These are phyloP conservation scores for Teratosphaeria zuluensis DNA, from an alignment of 2,329 filamentous ascomycete genomes.

Conservation along the genomic window DNA sequence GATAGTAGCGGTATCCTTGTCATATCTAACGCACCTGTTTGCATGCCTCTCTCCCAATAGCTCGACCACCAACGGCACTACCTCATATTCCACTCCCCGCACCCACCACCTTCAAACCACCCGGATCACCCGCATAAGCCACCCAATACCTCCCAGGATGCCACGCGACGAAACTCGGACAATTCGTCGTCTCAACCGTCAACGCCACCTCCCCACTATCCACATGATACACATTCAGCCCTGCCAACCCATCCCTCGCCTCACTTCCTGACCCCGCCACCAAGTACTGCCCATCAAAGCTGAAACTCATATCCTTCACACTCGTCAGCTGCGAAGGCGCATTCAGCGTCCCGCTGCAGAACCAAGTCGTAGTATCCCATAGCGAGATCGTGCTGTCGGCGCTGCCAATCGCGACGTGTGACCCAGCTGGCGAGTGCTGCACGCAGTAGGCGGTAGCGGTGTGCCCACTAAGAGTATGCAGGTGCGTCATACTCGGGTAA, in stretches of 20 bases:
- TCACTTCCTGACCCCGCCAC: conserved; percentile 51
- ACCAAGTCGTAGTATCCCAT: conserved; percentile 71
- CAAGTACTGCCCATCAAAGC: conserved; percentile 67
- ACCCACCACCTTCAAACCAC: conserved; percentile 59
- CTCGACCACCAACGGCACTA: too few relatives aligned
- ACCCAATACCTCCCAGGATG: conserved; percentile 65
- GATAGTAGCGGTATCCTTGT: too few relatives aligned
- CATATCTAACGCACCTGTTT: too few relatives aligned
- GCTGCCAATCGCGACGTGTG: conserved; percentile 64
- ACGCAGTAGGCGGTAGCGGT: conserved; percentile 61
- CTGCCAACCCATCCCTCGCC: conserved; percentile 53
- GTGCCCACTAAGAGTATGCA: conserved; percentile 58
- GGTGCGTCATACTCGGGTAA: conserved; percentile 50
- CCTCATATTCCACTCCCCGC: conserved; percentile 2
- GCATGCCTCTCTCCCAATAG: too few relatives aligned
- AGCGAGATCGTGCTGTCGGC: conserved; percentile 65
- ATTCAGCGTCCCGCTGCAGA: conserved; percentile 58
- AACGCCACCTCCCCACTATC: conserved; percentile 66
- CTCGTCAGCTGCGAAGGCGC: conserved; percentile 28
- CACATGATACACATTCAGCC: conserved; percentile 60
- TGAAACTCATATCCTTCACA: conserved; percentile 64
- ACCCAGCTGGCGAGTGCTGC: conserved; percentile 60
- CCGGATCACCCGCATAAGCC: conserved; percentile 60
- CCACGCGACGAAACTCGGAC: conserved; percentile 62
- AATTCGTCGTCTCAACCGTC: conserved; percentile 57